Conservation (phyloP, 75 land plant species). For the Pseudotsuga menziesii region DNA sequence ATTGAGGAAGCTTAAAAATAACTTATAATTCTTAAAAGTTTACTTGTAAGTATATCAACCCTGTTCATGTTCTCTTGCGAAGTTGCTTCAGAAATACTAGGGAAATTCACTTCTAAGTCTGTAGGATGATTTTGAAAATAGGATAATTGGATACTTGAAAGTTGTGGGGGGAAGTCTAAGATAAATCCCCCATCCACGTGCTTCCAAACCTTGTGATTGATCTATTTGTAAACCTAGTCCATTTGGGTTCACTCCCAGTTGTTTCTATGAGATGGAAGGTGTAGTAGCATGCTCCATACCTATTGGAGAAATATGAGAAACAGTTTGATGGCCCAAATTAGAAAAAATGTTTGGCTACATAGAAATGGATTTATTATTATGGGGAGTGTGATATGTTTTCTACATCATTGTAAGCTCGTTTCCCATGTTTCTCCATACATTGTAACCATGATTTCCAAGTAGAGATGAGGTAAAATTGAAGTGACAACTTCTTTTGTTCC, state of each 20-base stretch:
- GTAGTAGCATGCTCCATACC: background rate
- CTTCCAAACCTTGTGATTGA: background rate
- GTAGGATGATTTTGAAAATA: background rate
- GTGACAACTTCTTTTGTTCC: background rate
- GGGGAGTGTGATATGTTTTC: background rate
- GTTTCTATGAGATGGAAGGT: too few species aligned
- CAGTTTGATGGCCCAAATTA: background rate
- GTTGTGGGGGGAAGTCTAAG: conserved; percentile 51
- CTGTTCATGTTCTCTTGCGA: background rate
- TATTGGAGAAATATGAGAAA: conserved; percentile 6
- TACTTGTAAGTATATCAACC: background rate
- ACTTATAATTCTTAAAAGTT: background rate
- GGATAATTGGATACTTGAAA: background rate
- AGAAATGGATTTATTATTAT: background rate
- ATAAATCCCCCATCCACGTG: conserved; percentile 24
- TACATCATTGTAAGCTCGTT: conserved; percentile 35
- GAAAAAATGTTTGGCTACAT: background rate
- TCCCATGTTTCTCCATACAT: conserved; percentile 45
- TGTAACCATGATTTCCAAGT: conserved; percentile 17
- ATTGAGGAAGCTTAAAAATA: background rate
- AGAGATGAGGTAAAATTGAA: background rate
- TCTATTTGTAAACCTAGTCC: background rate
- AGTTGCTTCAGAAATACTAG: background rate
- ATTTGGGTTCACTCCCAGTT: background rate
- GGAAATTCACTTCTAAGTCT: background rate